Evolutionary conservation across 352 stramenopile species (phyloP).

Genomic region (Salisapilia sapeloensis): DNA sequence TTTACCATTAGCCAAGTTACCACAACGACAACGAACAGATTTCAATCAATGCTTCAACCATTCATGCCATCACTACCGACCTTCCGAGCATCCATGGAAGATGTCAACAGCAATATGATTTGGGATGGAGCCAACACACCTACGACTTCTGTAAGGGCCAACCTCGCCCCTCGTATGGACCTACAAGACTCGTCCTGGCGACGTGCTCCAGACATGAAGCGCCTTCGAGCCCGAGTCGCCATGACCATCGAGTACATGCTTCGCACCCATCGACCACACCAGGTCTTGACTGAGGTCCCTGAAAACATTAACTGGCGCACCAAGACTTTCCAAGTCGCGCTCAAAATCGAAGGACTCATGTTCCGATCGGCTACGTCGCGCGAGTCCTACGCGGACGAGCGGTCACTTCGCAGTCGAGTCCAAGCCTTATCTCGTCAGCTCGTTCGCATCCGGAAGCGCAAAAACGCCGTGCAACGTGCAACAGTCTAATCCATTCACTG

Average conservation of each 20-base stretch:
- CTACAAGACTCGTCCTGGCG: too few relatives aligned
- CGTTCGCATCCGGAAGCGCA: conserved; percentile 34
- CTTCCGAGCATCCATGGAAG: too few relatives aligned
- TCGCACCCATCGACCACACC: conserved; percentile 26
- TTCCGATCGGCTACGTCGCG: conserved; percentile 31
- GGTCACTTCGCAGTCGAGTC: conserved; percentile 24
- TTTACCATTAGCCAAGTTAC: too few relatives aligned
- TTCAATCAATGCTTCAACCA: too few relatives aligned
- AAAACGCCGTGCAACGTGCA: conserved; percentile 30
- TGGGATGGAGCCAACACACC: too few relatives aligned
- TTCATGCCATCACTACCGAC: too few relatives aligned
- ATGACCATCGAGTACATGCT: conserved; percentile 40
- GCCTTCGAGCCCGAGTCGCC: conserved; percentile 20
- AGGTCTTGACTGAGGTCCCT: conserved; percentile 35
- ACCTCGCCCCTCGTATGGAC: too few relatives aligned
- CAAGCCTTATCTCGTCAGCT: conserved; percentile 34
- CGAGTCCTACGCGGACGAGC: conserved; percentile 35
- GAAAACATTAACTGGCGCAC: conserved; percentile 43
- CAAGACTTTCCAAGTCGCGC: conserved; percentile 33
- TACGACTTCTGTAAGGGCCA: too few relatives aligned
- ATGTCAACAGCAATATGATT: too few relatives aligned
- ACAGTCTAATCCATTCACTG: too few relatives aligned
- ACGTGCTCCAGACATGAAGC: conserved; percentile 6
- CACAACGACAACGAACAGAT: too few relatives aligned
- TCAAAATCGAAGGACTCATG: conserved; percentile 51